These are phyloP conservation scores for Aureobasidium sp. DNA, from an alignment of 2,329 filamentous ascomycete genomes.

Conservation along the genomic window DNA sequence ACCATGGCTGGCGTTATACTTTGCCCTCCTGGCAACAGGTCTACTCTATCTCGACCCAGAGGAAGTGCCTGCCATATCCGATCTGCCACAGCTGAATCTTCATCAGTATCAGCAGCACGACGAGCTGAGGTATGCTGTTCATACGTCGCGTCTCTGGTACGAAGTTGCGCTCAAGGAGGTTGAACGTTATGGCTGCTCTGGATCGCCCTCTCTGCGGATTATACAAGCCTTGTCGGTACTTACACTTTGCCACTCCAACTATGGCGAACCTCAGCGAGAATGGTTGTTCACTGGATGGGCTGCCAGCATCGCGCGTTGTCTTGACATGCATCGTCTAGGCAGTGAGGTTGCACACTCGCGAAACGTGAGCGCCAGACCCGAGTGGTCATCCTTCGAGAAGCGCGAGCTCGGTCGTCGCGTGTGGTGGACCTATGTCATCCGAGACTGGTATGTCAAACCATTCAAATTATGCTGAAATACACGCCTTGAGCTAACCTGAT, in stretches of 20 bases:
- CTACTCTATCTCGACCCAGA: slow-evolving; percentile 8
- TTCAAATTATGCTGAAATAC: too few species aligned
- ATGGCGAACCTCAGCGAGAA: slow-evolving; percentile 9
- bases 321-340: slow-evolving; percentile 11
- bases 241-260: slow-evolving; percentile 10
- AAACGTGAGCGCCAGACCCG: neutral
- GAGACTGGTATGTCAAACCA: slow-evolving; percentile 2
- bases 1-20: slow-evolving; percentile 9
- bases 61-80: slow-evolving; percentile 1
- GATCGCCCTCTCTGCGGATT: neutral
- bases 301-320: slow-evolving; percentile 3
- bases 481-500: neutral
- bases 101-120: neutral
- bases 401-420: slow-evolving; percentile 11
- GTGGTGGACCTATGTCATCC: slow-evolving; percentile 11
- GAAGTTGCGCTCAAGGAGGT: slow-evolving; percentile 9
- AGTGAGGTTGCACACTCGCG: neutral
- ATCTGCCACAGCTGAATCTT: slow-evolving; percentile 4
- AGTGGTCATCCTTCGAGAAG: slow-evolving; percentile 4
- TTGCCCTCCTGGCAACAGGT: slow-evolving; percentile 5
- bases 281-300: slow-evolving; percentile 7
- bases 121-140: neutral
- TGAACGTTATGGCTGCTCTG: neutral
- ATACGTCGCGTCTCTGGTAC: slow-evolving; percentile 11
- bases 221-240: slow-evolving; percentile 10